phyloP scores from a whole-genome alignment of 202 grass and related monocot species.

The Carex sylvatica region DNA sequence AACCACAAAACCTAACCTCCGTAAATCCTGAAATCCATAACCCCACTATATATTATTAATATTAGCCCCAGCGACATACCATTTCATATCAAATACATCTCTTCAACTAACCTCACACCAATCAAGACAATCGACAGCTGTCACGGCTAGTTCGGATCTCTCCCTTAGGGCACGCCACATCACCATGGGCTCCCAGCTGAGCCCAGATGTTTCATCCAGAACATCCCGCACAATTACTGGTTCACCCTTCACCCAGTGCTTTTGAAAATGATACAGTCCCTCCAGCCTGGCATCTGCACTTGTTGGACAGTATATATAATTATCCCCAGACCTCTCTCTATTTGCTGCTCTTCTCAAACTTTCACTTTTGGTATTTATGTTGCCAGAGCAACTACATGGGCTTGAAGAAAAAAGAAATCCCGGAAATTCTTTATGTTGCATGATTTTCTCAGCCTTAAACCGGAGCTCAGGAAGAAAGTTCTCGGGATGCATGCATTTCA shows the following conservation, averaged over 20 bases:
- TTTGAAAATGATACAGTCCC: constrained; percentile 67
- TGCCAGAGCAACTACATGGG: constrained; percentile 36
- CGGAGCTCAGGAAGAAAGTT: constrained; percentile 45
- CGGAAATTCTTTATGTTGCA: constrained; percentile 30
- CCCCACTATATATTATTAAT: not conserved
- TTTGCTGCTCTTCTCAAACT: constrained; percentile 40
- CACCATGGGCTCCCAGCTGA: constrained; percentile 86
- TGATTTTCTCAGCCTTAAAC: constrained; percentile 39
- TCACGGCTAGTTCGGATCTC: constrained; percentile 55
- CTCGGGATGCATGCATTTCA: constrained; percentile 60
- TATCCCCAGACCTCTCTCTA: constrained; percentile 54
- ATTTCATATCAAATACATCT: not conserved
- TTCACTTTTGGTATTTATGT: constrained; percentile 15
- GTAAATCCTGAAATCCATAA: not conserved
- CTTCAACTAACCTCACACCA: constrained; percentile 54
- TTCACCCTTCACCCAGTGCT: constrained; percentile 74
- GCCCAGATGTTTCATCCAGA: constrained; percentile 60
- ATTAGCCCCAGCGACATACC: not conserved
- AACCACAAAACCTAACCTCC: not conserved
- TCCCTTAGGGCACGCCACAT: constrained; percentile 88
- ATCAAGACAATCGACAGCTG: constrained; percentile 76
- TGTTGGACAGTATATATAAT: constrained; percentile 61
- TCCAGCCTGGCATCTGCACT: constrained; percentile 40
- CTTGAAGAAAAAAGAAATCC: constrained; percentile 12
- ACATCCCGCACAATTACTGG: constrained; percentile 72